Percentiles rank a stretch among this genome's conserved stretches.
Evolutionary conservation across 2,329 filamentous ascomycete species (phyloP).

Genomic region (Geosmithia putterillii): DNA sequence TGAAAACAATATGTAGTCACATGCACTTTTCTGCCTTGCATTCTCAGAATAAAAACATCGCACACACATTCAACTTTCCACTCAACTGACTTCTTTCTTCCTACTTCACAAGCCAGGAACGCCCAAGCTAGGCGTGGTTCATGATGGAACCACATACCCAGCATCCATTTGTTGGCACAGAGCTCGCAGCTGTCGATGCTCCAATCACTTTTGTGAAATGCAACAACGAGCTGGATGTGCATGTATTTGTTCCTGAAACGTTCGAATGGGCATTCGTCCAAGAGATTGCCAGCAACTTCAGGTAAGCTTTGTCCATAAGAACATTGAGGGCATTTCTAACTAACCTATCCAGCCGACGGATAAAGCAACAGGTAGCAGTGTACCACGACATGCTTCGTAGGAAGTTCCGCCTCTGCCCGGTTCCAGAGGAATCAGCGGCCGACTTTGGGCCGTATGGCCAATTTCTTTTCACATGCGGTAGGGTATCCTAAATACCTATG

Average conservation of each 20-base stretch:
- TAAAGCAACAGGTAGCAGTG: slow-evolving; percentile 13
- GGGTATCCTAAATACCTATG: not conserved
- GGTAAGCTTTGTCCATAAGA: slow-evolving; percentile 5
- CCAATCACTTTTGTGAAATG: slow-evolving; percentile 11
- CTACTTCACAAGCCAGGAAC: not conserved
- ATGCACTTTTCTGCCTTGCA: too few species aligned
- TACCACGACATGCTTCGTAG: slow-evolving; percentile 10
- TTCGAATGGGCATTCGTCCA: slow-evolving; percentile 8
- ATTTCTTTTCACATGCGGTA: slow-evolving; percentile 11
- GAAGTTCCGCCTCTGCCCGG: slow-evolving; percentile 14
- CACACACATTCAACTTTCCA: not conserved
- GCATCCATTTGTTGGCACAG: not conserved
- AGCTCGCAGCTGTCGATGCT: not conserved
- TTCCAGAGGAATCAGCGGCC: slow-evolving; percentile 5
- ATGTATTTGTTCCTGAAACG: slow-evolving; percentile 12
- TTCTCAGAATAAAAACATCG: too few species aligned
- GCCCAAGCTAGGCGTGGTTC: too few species aligned
- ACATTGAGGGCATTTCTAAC: not conserved
- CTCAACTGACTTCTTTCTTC: not conserved
- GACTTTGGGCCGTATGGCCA: slow-evolving; percentile 6
- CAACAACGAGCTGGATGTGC: slow-evolving; percentile 9
- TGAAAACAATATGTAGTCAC: too few species aligned
- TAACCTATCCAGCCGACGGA: slow-evolving; percentile 6
- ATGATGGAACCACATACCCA: not conserved
- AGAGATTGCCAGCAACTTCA: slow-evolving; percentile 11